phyloP scores from a whole-genome alignment of 2,329 filamentous ascomycete species.

The Aspergillus fumigatiaffinis region DNA sequence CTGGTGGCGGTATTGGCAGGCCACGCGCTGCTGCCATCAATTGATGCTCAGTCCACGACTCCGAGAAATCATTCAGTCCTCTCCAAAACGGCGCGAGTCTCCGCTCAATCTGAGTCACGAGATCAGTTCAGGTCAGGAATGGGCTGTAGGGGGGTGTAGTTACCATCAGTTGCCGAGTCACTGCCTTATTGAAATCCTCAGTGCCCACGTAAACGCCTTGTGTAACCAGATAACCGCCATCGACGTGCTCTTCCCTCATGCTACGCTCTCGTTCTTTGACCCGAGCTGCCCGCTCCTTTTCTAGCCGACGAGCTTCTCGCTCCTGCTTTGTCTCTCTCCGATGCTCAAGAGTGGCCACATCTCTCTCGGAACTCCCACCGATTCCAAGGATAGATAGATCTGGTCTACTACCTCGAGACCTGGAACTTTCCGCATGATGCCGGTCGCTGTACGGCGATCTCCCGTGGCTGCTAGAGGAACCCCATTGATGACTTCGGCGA shows the following conservation, averaged over 20 bases:
- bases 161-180: slow-evolving; percentile 89
- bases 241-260: slow-evolving; percentile 85
- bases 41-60: slow-evolving; percentile 90
- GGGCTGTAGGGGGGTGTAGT: slow-evolving; percentile 16
- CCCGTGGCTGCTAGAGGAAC: slow-evolving; percentile 25
- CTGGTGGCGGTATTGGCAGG: slow-evolving; percentile 75
- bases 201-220: slow-evolving; percentile 87
- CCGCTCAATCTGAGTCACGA: slow-evolving; percentile 74
- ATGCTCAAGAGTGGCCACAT: slow-evolving; percentile 50
- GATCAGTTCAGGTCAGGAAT: slow-evolving; percentile 15
- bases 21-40: slow-evolving; percentile 87
- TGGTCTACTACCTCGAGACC: slow-evolving; percentile 52
- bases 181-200: slow-evolving; percentile 87
- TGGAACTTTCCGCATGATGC: slow-evolving; percentile 37
- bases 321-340: slow-evolving; percentile 88
- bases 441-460: slow-evolving; percentile 27
- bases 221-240: slow-evolving; percentile 91
- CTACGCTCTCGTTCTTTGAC: slow-evolving; percentile 85
- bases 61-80: slow-evolving; percentile 82
- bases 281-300: slow-evolving; percentile 72
- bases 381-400: slow-evolving; percentile 60
- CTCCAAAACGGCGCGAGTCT: slow-evolving; percentile 93
- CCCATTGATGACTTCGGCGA: slow-evolving; percentile 28
- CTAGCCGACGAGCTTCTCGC: slow-evolving; percentile 77
- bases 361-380: slow-evolving; percentile 46